Evolutionary conservation across 2,329 filamentous ascomycete species (phyloP).

Genomic region (Nothopassalora personata): DNA sequence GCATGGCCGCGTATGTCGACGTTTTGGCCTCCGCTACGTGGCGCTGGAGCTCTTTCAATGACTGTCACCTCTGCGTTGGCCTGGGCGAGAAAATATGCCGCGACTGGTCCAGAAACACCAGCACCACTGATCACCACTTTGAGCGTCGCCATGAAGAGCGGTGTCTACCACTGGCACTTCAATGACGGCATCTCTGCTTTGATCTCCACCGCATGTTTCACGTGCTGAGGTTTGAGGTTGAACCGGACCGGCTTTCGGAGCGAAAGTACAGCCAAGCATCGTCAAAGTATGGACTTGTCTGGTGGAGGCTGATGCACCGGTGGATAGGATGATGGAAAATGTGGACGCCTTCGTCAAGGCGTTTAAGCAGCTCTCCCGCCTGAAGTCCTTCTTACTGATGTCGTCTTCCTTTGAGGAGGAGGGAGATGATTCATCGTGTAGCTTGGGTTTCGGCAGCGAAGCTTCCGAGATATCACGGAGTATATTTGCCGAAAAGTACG

Average conservation of each 20-base stretch:
- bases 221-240: not conserved
- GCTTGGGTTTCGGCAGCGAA: too few relatives aligned
- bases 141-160: constrained; percentile 8
- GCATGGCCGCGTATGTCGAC: constrained; percentile 29
- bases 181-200: not conserved
- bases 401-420: too few relatives aligned
- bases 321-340: too few relatives aligned
- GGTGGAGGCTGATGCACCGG: too few relatives aligned
- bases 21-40: constrained; percentile 22
- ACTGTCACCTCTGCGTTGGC: constrained; percentile 32
- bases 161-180: not conserved
- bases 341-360: too few relatives aligned
- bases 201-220: not conserved
- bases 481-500: too few relatives aligned
- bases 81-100: constrained; percentile 35
- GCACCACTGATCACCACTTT: constrained; percentile 35
- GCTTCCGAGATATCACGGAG: too few relatives aligned
- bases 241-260: not conserved
- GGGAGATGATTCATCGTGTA: too few relatives aligned
- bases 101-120: constrained; percentile 32
- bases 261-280: not conserved
- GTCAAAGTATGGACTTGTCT: not conserved
- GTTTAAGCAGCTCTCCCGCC: too few relatives aligned
- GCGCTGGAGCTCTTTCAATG: constrained; percentile 27
- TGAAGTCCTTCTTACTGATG: too few relatives aligned